A percentile compares a stretch with the other conserved stretches of the same genome.
Evolutionary conservation across 2,329 filamentous ascomycete genomes (phyloP).

Genomic region (Trichoderma simmonsii): DNA sequence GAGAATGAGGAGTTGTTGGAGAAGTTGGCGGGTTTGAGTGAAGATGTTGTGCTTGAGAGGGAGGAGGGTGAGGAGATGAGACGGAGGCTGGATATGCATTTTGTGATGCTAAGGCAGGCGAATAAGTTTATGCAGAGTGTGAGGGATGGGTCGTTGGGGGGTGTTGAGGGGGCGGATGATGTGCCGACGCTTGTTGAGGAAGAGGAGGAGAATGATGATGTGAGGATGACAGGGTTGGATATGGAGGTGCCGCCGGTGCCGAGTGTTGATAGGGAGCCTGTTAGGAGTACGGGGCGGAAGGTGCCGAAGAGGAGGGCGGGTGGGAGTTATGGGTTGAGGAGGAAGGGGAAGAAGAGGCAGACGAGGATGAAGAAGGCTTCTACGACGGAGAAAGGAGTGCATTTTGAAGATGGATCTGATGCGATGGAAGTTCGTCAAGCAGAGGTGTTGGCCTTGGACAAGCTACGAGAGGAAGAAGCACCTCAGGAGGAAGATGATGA

Average conservation of each 20-base stretch:
- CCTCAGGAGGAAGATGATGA: neutral
- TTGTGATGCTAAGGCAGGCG: conserved; percentile 24
- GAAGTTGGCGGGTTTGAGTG: neutral
- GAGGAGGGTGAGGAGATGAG: conserved; percentile 19
- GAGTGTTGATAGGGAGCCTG: neutral
- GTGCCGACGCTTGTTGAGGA: neutral
- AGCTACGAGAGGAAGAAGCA: neutral
- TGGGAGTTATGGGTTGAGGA: neutral
- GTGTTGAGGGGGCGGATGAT: neutral
- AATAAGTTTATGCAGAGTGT: conserved; percentile 23
- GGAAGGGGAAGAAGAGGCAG: neutral
- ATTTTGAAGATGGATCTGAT: neutral
- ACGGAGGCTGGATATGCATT: conserved; percentile 22
- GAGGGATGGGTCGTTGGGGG: conserved; percentile 14
- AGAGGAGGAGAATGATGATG: neutral
- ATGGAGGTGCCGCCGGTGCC: neutral
- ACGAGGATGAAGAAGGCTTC: neutral
- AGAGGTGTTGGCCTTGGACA: neutral
- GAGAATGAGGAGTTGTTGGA: neutral
- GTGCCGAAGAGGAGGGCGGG: neutral
- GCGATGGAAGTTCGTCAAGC: neutral
- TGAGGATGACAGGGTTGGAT: neutral
- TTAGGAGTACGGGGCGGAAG: neutral
- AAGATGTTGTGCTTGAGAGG: conserved; percentile 10
- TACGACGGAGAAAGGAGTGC: neutral